Evolutionary conservation across 75 land plant species (phyloP).

Genomic region (Adiantum capillusveneris): DNA sequence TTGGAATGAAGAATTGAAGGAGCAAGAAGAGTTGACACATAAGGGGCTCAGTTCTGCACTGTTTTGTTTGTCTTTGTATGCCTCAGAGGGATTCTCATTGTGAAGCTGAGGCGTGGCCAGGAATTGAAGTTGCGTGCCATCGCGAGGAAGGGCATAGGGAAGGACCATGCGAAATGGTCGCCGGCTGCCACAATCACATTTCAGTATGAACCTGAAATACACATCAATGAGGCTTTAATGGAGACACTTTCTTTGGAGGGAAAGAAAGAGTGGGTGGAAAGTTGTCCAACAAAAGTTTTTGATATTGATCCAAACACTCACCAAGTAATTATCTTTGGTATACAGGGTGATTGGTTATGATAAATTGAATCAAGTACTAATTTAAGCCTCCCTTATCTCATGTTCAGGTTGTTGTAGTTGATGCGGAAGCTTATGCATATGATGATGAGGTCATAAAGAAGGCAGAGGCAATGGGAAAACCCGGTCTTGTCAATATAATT

Average conservation of each 20-base stretch:
- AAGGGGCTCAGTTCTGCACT: background rate
- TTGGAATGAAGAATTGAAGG: too few relatives aligned
- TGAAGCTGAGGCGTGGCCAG: conserved; percentile 89
- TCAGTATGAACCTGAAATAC: conserved; percentile 92
- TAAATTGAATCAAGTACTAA: too few relatives aligned
- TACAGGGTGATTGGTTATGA: conserved; percentile 1
- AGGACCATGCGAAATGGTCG: conserved; percentile 99
- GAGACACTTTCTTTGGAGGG: conserved; percentile 72
- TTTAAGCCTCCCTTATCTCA: too few relatives aligned
- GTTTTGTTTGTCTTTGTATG: background rate
- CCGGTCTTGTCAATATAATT: conserved; percentile 79
- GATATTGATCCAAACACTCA: conserved; percentile 62
- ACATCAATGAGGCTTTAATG: conserved; percentile 93
- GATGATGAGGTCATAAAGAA: conserved; percentile 96
- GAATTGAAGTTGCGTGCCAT: conserved; percentile 89
- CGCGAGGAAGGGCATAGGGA: conserved; percentile 94
- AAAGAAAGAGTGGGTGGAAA: conserved; percentile 70
- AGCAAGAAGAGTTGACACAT: too few relatives aligned
- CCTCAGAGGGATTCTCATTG: conserved; percentile 85
- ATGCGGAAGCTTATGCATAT: conserved; percentile 91
- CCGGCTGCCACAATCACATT: conserved; percentile 98
- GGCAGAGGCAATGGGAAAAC: conserved; percentile 98
- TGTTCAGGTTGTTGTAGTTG: conserved; percentile 64
- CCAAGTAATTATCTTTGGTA: conserved; percentile 44
- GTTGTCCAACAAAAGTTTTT: conserved; percentile 94